Evolutionary conservation across 2,329 filamentous ascomycete genomes (phyloP).

Genomic region (Calonectria pseudoturangicola): DNA sequence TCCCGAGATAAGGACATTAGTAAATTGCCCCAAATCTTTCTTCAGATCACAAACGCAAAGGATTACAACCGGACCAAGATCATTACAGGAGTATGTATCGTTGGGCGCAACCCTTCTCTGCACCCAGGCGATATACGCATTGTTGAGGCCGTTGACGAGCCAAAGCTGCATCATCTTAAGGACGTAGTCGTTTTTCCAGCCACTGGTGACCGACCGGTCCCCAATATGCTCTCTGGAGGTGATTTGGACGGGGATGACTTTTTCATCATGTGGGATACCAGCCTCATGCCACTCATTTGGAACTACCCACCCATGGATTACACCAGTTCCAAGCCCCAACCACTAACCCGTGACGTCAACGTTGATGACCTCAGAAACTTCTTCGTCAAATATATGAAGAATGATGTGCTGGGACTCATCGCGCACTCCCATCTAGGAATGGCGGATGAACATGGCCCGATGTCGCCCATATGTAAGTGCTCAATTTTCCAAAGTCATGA

Average conservation of each 20-base stretch:
- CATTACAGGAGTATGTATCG: slow-evolving; percentile 85
- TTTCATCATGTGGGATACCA: slow-evolving; percentile 91
- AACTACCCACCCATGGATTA: slow-evolving; percentile 88
- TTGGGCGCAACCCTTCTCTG: slow-evolving; percentile 94
- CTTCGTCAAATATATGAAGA: slow-evolving; percentile 95
- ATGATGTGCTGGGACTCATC: slow-evolving; percentile 86
- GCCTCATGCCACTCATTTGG: slow-evolving; percentile 81
- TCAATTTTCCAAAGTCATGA: not conserved
- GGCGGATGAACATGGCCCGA: slow-evolving; percentile 82
- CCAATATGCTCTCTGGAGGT: slow-evolving; percentile 96
- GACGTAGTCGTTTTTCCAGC: slow-evolving; percentile 93
- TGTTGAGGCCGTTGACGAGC: slow-evolving; percentile 86
- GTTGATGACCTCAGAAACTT: slow-evolving; percentile 86
- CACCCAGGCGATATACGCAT: slow-evolving; percentile 95
- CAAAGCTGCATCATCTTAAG: slow-evolving; percentile 83
- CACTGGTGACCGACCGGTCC: slow-evolving; percentile 87
- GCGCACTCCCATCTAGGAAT: slow-evolving; percentile 87
- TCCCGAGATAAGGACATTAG: slow-evolving; percentile 65
- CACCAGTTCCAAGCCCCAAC: slow-evolving; percentile 72
- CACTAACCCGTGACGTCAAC: slow-evolving; percentile 77
- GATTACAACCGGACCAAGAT: slow-evolving; percentile 75
- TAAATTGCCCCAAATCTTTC: slow-evolving; percentile 88
- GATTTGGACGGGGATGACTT: slow-evolving; percentile 98
- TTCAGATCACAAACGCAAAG: slow-evolving; percentile 82
- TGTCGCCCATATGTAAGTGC: slow-evolving; percentile 78